Evolutionary conservation across 768 basidiomycete genomes (phyloP).

Genomic region (Collybiopsis luxurians): DNA sequence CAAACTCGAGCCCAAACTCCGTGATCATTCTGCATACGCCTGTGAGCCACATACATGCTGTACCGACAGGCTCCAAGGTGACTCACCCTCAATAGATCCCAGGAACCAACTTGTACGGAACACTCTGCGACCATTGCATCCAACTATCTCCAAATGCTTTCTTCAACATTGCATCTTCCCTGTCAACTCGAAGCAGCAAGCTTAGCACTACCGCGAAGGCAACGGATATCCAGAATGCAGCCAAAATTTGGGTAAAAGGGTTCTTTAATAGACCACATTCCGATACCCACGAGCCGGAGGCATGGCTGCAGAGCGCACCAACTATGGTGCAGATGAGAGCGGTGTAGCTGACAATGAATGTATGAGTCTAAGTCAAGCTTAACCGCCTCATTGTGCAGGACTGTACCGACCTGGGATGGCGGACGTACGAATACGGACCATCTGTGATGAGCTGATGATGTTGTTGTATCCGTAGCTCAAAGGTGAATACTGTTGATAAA

Average conservation of each 20-base stretch:
- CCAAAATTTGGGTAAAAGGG: constrained; percentile 15
- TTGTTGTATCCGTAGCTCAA: constrained; percentile 31
- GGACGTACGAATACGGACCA: constrained; percentile 34
- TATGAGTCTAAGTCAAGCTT: no score
- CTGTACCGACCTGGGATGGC: constrained; percentile 25
- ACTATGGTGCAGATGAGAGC: constrained; percentile 29
- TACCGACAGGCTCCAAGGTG: no score
- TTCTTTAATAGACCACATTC: constrained; percentile 29
- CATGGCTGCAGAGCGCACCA: constrained; percentile 22
- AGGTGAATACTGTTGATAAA: constrained; percentile 27
- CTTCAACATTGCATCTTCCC: constrained; percentile 34
- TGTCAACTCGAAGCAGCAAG: constrained; percentile 25
- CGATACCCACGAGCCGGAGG: constrained; percentile 29
- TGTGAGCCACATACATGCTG: no score
- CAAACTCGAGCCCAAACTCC: no score
- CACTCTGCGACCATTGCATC: constrained; percentile 28
- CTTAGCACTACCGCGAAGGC: constrained; percentile 22
- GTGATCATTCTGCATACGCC: no score
- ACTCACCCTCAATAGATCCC: constrained; percentile 34
- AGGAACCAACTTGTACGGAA: constrained; percentile 33
- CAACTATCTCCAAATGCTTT: constrained; percentile 29
- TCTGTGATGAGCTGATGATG: constrained; percentile 30
- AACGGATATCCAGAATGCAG: constrained; percentile 22
- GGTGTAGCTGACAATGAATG: constrained; percentile 24
- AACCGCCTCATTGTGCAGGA: no score